Base-by-base conservation (phyloP, 176 grass and related monocot species). In the Cenchrus purpureus region DNA sequence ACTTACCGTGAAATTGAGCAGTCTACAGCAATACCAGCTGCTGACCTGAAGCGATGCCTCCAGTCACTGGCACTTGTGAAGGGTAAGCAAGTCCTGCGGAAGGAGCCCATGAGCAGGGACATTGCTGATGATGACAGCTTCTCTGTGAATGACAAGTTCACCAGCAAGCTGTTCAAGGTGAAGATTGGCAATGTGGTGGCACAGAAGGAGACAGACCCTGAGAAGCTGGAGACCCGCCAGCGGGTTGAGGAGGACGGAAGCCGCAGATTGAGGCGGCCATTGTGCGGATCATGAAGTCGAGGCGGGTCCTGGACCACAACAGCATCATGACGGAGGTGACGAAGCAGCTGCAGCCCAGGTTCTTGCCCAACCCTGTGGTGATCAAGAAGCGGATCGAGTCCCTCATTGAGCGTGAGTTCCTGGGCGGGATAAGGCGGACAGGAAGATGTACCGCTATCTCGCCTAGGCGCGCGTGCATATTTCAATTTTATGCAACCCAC, bases 41-140 rank as follows among this genome's bases (percentile, higher is more conserved):
- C 85, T 44, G 91, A 97, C 44, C 81, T 97, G 78, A 97, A 93
- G 71, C 84, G 89, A 10, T 97, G 91, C 77, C 94, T 97, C 78
- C 91, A 93, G 82, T 97, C 91, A 28, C 87, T 97, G 31, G 91
- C 94, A 65, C 90, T 88, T 31, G 91, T 97, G 68, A 93, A 92
- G 75, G 94, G 94, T 79, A 97, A 93, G 83, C 92, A 97, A n/a
- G 85, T 97, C 49, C 79, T 97, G 42, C 84, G 91, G 1, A 97
- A 97, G 82, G 94, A 97, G n/a, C 91, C 94, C 19, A 93, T 97
- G 94, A 97, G 94, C 85, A 80, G 88, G 84, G 94, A 97, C 37
- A 97, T 97, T 17, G 86, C 91, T 5, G 91, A 97, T 8, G 89
- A 97, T 40, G 91, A 97, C 65, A 80, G 84, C 49, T 97, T 97